Base-by-base conservation (phyloP, 306 rosid genomes). In the Prunus kanzakura region DNA sequence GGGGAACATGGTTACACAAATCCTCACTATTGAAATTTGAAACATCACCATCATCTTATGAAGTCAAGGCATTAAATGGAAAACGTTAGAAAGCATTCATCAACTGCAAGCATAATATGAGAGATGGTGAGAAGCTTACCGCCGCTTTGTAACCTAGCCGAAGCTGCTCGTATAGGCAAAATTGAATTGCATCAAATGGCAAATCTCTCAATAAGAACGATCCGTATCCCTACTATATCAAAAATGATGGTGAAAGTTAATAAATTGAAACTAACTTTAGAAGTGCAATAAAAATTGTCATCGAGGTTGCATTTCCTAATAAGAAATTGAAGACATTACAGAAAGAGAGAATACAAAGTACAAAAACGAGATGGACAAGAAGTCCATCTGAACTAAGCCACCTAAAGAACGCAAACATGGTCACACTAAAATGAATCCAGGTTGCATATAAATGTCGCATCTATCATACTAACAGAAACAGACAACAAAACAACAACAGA, bases 121-220 rank as follows among this genome's bases (percentile, higher is more conserved):
- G 61, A 61, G 71, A 72, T 62, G 52, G 75, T 47, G 58, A 80
- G 77, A 70, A 85, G 80, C 82, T 85, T 84, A 94, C 97, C 84
- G 89, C 93, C 51, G 74, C 71, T 90, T 79, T 91, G 78, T 94
- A 94, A 79, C 97, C 97, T 64, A 94, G 66, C 69, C 97, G 92
- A 84, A 94, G 94, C 81, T 94, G 98, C 88, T 91, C 97, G 60
- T 91, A 94, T 66, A 94, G 72, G 89, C 98, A 94, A 87, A 94
- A 91, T 77, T 94, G 98, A 82, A 94, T 87, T 63, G 97, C 98
- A 79, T 91, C 98, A 79, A 91, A 94, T 60, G 98, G 97, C 81
- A 94, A 82, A 82, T 94, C 98, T 78, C 97, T 86, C 82, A 94
- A 78, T 73, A 94, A 74, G 71, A 94, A 94, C 49, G 96, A 91